A percentile compares a stretch with the other conserved stretches of the same genome.
Conservation (phyloP, 495 filamentous ascomycete genomes). For the Chaetomidium leptoderma region DNA sequence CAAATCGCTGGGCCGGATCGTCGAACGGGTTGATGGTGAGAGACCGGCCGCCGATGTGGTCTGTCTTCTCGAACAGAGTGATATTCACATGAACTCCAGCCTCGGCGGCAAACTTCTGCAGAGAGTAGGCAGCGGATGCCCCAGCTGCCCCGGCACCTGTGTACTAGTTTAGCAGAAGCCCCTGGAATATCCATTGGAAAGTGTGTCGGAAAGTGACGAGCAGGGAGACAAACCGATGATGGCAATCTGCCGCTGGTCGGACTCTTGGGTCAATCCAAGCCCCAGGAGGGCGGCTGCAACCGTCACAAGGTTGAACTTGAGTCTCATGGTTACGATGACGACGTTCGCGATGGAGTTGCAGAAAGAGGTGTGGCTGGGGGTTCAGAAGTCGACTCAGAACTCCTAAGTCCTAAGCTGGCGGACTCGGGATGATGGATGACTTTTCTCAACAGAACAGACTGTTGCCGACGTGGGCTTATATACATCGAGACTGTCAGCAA, state of each 20-base stretch:
- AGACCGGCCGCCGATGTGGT: conserved; percentile 79
- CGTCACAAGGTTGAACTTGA: neutral
- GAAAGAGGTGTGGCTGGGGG: neutral
- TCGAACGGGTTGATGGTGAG: conserved; percentile 81
- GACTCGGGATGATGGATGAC: neutral
- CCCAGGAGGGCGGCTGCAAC: neutral
- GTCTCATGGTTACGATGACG: neutral
- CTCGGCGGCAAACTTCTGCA: conserved; percentile 62
- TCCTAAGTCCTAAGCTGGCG: neutral
- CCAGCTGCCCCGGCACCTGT: conserved; percentile 88
- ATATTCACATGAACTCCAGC: conserved; percentile 59
- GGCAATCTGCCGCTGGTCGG: conserved; percentile 37
- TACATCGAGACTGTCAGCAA: neutral
- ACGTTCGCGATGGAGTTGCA: neutral
- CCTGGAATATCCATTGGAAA: no score
- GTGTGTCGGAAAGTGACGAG: neutral
- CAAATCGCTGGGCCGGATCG: conserved; percentile 65
- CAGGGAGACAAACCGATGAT: conserved; percentile 39
- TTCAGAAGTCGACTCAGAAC: no score
- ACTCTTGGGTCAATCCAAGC: neutral
- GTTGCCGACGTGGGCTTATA: neutral
- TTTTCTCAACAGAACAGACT: neutral
- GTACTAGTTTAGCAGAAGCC: conserved; percentile 2
- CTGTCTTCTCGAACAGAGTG: conserved; percentile 80
- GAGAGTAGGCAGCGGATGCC: conserved; percentile 77